Base-by-base conservation (phyloP, 1,284 basidiomycete genomes). In the Irpex sp. region DNA sequence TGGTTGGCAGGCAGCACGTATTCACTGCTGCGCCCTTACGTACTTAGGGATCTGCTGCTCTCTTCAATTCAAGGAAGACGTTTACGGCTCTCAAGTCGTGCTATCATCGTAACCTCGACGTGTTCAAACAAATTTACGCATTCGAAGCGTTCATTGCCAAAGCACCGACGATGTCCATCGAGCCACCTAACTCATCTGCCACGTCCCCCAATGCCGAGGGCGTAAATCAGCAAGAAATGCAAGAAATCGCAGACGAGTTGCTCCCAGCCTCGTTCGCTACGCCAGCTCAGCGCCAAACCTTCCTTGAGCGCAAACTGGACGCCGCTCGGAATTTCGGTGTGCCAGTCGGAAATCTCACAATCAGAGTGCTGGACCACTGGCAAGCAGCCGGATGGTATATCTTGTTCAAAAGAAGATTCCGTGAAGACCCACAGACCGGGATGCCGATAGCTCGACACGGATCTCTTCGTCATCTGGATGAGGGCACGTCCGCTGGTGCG, bases 21-120 rank as follows among this genome's bases (percentile, higher is more conserved):
- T n/a, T 62, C 36, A 46, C 13, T 13, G 39, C 11, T 15, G n/a
- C 58, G 13, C 26, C 19, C 26, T 31, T 36, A 11, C 33, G 33
- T 21, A 21, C 13, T 3, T 17, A 91, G 89, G 90, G 89, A 67
- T 84, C 89, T 1, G 68, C 74, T 37, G 83, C 88, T 61, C 83
- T 91, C 1, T 91, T 90, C 67, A 83, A 80, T 1, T 82, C 83
- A 50, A 88, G 88, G 72, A 91, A 91, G 72, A 87, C 89, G 8
- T 92, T 90, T 66, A 89, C 91, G 68, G 89, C 89, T 1, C 78
- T 91, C 60, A 91, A 91, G 75, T 89, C 89, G 39, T 92, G 89
- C 68, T 92, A 89, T 67, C 89, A 91, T 70, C 87, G 89, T 68
- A 91, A 90, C 66, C 88, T 91, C 66, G 89, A 89, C 67, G 75